These are phyloP conservation scores for Coriolopsis trogii DNA, from an alignment of 1,284 basidiomycete genomes.

Conservation along the genomic window DNA sequence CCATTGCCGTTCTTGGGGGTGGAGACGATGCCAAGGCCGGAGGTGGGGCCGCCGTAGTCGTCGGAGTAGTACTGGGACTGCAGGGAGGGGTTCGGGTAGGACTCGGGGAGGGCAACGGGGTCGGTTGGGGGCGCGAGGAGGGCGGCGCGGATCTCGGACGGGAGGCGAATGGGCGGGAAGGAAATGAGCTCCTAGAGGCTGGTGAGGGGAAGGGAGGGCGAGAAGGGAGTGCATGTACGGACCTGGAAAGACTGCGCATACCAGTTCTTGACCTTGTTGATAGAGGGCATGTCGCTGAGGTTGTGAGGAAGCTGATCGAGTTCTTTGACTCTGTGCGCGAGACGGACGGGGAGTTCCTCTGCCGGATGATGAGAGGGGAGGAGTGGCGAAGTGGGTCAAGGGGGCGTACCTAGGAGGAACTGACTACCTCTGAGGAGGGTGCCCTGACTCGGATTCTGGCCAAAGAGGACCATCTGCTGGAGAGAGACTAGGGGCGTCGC, in stretches of 20 bases:
- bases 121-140: slow-evolving; percentile 56
- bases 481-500: slow-evolving; percentile 74
- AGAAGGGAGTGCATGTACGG: slow-evolving; percentile 30
- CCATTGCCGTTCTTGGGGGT: slow-evolving; percentile 34
- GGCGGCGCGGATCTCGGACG: slow-evolving; percentile 68
- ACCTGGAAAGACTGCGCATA: slow-evolving; percentile 99
- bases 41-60: slow-evolving; percentile 36
- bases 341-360: slow-evolving; percentile 93
- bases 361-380: slow-evolving; percentile 7
- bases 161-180: slow-evolving; percentile 78
- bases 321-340: slow-evolving; percentile 97
- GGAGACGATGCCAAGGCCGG: slow-evolving; percentile 21
- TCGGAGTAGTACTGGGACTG: slow-evolving; percentile 38
- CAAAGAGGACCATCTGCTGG: slow-evolving; percentile 90
- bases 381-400: background rate
- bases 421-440: slow-evolving; percentile 86
- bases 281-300: slow-evolving; percentile 90
- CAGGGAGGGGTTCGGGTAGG: slow-evolving; percentile 72
- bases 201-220: background rate
- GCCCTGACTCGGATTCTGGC: slow-evolving; percentile 86
- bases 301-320: slow-evolving; percentile 94
- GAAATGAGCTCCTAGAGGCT: slow-evolving; percentile 77
- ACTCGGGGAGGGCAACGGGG: slow-evolving; percentile 56
- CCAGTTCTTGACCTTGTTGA: slow-evolving; percentile 97
- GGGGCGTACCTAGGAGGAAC: slow-evolving; percentile 76